Evolutionary conservation across 352 stramenopile genomes (phyloP).

Genomic region (Phytophthora crassamura): DNA sequence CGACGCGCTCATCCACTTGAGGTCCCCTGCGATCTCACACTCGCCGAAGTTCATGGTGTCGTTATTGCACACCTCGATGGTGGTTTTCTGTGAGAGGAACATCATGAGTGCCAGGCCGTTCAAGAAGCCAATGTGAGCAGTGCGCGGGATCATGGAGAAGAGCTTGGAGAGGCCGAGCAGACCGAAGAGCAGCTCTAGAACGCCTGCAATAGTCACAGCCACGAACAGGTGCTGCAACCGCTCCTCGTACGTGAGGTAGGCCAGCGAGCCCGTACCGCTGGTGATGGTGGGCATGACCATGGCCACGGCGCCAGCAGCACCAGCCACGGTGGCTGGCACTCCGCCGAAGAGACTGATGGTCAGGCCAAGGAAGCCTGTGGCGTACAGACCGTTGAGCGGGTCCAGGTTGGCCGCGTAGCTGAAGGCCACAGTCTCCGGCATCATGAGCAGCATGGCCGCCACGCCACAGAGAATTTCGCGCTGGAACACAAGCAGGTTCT

Average conservation of each 20-base stretch:
- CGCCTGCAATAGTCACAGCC: constrained; percentile 84
- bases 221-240: constrained; percentile 89
- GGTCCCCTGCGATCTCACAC: constrained; percentile 69
- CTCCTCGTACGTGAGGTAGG: constrained; percentile 67
- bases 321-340: constrained; percentile 88
- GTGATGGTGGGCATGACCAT: constrained; percentile 92
- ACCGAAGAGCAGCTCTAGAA: constrained; percentile 89
- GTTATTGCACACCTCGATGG: constrained; percentile 85
- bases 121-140: constrained; percentile 96
- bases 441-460: constrained; percentile 92
- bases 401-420: constrained; percentile 92
- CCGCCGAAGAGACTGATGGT: constrained; percentile 88
- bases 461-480: constrained; percentile 89
- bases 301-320: constrained; percentile 89
- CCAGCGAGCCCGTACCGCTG: constrained; percentile 50
- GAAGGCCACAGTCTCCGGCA: constrained; percentile 95
- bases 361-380: constrained; percentile 92
- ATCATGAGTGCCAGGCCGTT: constrained; percentile 96
- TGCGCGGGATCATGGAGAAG: constrained; percentile 93
- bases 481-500: constrained; percentile 62
- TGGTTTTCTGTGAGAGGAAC: constrained; percentile 93
- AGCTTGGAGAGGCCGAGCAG: constrained; percentile 87
- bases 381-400: constrained; percentile 91
- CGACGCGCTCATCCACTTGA: constrained; percentile 78
- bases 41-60: constrained; percentile 71